Percentiles rank a stretch among this genome's conserved stretches.
Conservation (phyloP, 306 rosid genomes). For the Quercus rubra region DNA sequence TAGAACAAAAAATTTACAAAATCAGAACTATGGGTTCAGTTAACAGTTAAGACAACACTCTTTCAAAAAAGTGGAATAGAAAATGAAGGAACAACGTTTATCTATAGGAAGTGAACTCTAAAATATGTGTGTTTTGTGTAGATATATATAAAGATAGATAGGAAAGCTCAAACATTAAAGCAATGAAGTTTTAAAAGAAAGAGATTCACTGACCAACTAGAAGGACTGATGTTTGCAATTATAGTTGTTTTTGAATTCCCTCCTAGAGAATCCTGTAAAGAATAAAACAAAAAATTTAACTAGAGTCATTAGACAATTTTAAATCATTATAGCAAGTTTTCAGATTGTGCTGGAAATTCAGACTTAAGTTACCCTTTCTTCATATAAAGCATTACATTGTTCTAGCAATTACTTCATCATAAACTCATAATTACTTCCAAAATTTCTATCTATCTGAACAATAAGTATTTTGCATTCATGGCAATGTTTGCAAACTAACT, state of each 20-base stretch:
- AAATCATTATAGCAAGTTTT: slow-evolving; percentile 7
- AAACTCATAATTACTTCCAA: not conserved
- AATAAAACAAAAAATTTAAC: slow-evolving; percentile 17
- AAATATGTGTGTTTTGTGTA: not conserved
- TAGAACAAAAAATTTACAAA: not conserved
- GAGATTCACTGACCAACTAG: slow-evolving; percentile 68
- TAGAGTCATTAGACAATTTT: slow-evolving; percentile 15
- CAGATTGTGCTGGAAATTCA: slow-evolving; percentile 2
- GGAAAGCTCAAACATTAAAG: slow-evolving; percentile 6
- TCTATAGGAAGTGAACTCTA: not conserved
- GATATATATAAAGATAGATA: slow-evolving; percentile 1
- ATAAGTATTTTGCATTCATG: not conserved
- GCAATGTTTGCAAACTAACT: not conserved
- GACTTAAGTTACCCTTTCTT: not conserved
- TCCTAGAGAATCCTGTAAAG: slow-evolving; percentile 91
- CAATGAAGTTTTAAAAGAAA: slow-evolving; percentile 8
- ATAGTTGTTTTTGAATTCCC: slow-evolving; percentile 91
- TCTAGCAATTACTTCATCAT: not conserved
- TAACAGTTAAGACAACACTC: not conserved
- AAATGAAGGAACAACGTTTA: not conserved
- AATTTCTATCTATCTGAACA: not conserved
- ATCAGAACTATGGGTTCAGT: not conserved
- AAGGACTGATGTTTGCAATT: slow-evolving; percentile 91
- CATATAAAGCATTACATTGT: not conserved
- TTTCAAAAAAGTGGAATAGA: not conserved